Percentiles rank a stretch among this genome's conserved stretches.
Evolutionary conservation across 2,329 filamentous ascomycete genomes (phyloP).

Genomic region (Gaeumannomyces sp.): DNA sequence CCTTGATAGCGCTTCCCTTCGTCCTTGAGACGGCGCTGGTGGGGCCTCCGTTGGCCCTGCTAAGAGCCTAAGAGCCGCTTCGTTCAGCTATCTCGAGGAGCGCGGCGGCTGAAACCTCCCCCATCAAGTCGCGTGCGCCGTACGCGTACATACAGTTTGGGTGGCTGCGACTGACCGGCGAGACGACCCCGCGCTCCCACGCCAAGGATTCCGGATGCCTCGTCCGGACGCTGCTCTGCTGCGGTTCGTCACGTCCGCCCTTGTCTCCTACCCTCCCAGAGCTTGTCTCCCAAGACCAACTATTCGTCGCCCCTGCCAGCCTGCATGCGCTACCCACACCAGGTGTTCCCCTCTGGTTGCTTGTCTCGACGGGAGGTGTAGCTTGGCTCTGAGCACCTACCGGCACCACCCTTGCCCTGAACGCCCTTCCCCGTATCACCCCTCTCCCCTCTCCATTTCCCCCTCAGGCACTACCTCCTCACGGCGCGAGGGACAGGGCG

Average conservation of each 20-base stretch:
- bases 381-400: neutral
- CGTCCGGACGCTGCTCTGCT: neutral
- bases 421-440: neutral
- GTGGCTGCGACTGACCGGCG: too few species aligned
- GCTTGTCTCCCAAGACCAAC: too few species aligned
- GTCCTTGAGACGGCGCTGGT: conserved; percentile 1
- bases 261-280: neutral
- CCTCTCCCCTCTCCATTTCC: too few species aligned
- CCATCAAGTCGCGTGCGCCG: too few species aligned
- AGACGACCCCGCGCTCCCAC: too few species aligned
- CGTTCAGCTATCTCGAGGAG: too few species aligned
- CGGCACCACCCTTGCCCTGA: neutral
- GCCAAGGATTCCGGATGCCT: neutral
- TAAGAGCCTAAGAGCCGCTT: neutral
- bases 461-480: too few species aligned
- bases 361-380: neutral
- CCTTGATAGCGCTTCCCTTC: neutral
- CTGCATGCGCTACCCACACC: neutral
- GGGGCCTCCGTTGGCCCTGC: neutral
- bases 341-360: neutral
- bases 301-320: too few species aligned
- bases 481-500: too few species aligned
- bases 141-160: too few species aligned
- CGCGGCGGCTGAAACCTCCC: too few species aligned
- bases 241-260: neutral